Evolutionary conservation across 2,329 filamentous ascomycete genomes (phyloP), one percentile per base, ranked within the genome.

Genomic region (Alternaria arbusti): DNA sequence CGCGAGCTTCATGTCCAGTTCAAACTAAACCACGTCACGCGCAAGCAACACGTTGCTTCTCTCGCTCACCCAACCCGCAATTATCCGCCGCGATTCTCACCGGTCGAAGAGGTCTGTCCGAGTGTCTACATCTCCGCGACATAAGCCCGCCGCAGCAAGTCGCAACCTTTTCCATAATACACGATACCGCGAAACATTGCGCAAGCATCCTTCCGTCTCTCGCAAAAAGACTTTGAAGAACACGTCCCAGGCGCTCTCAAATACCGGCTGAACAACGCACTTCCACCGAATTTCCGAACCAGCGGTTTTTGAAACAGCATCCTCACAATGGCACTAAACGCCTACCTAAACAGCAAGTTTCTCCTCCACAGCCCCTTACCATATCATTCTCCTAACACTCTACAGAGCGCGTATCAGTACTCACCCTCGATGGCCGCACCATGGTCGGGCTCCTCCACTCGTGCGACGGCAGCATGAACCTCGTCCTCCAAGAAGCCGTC

Each of bases 361-460:
- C 22, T 23, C 36, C 20, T 54, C 30, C 40, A 45, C 40, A 13
- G 12, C 43, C 15, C 25, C 50, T 50, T 8, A 25, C 26, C 10
- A 7, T 43, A 12, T 20, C 30, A 26, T 11, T 25, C 30, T 17
- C 23, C 67, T 67, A 68, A 74, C 50, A 17, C 7, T 15, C 5
- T 17, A 45, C 46, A 97, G 96, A 97, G 82, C 96, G 93, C 81
- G 93, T 98, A 72, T 86, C 94, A 62, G 91, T 98, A 75, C 88
- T 98, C 68, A 98, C 96, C 26, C 91, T 93, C 71, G 96, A 98
- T 82, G 96, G 95, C 55, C 90, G 95, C 73, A 97, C 93, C 50
- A 80, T 85, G 64, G 79, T 82, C 70, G 96, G 96, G 63, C 94
- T 86, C 3, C 88, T 99, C 57, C 85, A 95, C 52, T 93, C 92